Conservation (phyloP, 1,139 yeast genomes). For the Kurtzmaniella quercitrusa region DNA sequence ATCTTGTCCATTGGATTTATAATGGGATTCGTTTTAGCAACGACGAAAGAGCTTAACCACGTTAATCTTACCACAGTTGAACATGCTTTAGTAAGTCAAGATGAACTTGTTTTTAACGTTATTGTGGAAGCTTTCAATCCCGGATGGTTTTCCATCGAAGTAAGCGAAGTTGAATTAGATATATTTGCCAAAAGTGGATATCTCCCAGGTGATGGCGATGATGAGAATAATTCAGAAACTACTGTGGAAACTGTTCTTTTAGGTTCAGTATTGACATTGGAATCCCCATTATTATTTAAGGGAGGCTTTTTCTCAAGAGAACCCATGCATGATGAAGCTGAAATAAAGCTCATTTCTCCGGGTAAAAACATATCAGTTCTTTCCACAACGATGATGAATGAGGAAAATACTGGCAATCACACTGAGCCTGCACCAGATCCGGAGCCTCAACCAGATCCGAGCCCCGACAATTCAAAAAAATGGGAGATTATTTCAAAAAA, state of each 20-base stretch:
- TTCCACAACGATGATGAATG: neutral
- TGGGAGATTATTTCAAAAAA: constrained; percentile 77
- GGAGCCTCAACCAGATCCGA: constrained; percentile 13
- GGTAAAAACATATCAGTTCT: constrained; percentile 57
- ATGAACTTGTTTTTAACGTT: constrained; percentile 79
- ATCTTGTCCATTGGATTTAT: constrained; percentile 70
- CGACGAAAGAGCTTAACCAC: constrained; percentile 76
- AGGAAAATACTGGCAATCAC: constrained; percentile 1
- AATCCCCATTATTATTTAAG: constrained; percentile 67
- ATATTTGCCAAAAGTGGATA: constrained; percentile 80
- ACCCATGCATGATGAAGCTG: constrained; percentile 56
- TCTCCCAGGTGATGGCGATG: constrained; percentile 19
- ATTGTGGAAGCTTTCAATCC: constrained; percentile 82
- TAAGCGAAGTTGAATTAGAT: constrained; percentile 72
- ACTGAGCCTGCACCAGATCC: constrained; percentile 13
- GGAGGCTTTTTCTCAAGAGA: constrained; percentile 76
- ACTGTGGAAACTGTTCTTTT: constrained; percentile 64
- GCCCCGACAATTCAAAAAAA: constrained; percentile 45
- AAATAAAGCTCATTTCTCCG: constrained; percentile 69
- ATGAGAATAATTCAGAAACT: constrained; percentile 7
- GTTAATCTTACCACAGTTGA: constrained; percentile 58
- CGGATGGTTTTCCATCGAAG: constrained; percentile 67
- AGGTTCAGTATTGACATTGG: constrained; percentile 66
- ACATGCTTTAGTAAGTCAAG: constrained; percentile 76
- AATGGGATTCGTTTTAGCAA: constrained; percentile 80